Evolutionary conservation across 257 asterid genomes (phyloP).

Genomic region (Lithospermum erythrorhizon): DNA sequence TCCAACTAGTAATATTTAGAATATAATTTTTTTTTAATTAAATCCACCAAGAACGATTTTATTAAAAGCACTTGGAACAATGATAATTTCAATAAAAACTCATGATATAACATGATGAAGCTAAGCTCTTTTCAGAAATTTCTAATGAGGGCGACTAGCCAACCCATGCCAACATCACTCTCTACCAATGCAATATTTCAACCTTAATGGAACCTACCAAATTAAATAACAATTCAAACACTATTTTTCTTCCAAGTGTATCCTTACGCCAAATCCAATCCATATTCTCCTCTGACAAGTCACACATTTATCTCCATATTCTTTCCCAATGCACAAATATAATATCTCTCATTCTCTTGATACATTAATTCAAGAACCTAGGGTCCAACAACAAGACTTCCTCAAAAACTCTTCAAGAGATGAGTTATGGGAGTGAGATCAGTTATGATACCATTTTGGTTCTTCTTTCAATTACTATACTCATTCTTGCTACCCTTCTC

Average conservation of each 20-base stretch:
- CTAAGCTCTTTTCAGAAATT: too few relatives aligned
- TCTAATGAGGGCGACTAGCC: constrained; percentile 5
- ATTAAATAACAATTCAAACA: background rate
- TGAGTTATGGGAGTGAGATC: constrained; percentile 29
- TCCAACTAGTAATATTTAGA: too few relatives aligned
- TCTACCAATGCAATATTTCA: constrained; percentile 5
- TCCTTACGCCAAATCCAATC: constrained; percentile 4
- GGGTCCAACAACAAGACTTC: background rate
- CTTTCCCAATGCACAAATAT: background rate
- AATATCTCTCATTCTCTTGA: constrained; percentile 1
- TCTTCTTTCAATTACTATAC: constrained; percentile 26
- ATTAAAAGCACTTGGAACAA: too few relatives aligned
- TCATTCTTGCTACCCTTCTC: constrained; percentile 24
- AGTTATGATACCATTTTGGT: constrained; percentile 26
- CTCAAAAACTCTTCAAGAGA: background rate
- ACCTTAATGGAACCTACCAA: constrained; percentile 11
- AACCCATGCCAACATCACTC: constrained; percentile 19
- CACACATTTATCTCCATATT: background rate
- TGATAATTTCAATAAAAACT: too few relatives aligned
- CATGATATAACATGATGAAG: too few relatives aligned
- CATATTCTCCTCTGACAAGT: background rate
- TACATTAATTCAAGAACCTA: background rate
- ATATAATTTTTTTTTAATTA: too few relatives aligned
- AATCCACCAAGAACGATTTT: too few relatives aligned
- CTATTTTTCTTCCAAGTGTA: constrained; percentile 9